Conservation (phyloP, 306 rosid species). For the Dalbergia cochinchinensis region DNA sequence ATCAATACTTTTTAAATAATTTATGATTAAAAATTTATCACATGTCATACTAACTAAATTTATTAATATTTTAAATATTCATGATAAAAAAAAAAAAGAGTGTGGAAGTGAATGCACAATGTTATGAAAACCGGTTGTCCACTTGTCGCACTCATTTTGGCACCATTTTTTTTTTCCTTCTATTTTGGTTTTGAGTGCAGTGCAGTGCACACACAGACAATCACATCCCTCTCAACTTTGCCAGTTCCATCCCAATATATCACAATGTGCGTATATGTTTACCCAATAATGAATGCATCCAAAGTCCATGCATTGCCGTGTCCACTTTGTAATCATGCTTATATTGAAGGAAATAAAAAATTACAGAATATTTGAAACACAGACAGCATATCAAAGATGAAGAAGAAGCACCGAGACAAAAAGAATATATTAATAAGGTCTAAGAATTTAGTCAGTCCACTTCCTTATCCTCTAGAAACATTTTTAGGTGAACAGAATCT, state of each 20-base stretch:
- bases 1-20: too few species aligned
- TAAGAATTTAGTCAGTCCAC: background rate
- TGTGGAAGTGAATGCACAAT: background rate
- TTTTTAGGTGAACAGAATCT: slow-evolving; percentile 25
- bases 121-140: slow-evolving; percentile 42
- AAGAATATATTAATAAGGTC: background rate
- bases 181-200: background rate
- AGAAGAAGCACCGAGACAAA: slow-evolving; percentile 18
- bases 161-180: background rate
- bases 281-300: background rate
- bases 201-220: too few species aligned
- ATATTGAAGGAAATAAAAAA: background rate
- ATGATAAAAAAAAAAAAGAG: too few species aligned
- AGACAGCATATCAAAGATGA: slow-evolving; percentile 13
- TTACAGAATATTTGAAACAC: background rate
- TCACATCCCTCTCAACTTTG: too few species aligned
- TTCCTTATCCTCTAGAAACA: slow-evolving; percentile 8
- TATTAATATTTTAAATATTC: too few species aligned
- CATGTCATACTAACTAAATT: too few species aligned
- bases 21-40: too few species aligned
- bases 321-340: slow-evolving; percentile 3
- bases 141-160: slow-evolving; percentile 30
- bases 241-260: background rate
- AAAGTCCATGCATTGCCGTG: background rate
- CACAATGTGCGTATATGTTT: background rate